Evolutionary conservation across 345 rosid species (phyloP).

Genomic region (Linum tenue): DNA sequence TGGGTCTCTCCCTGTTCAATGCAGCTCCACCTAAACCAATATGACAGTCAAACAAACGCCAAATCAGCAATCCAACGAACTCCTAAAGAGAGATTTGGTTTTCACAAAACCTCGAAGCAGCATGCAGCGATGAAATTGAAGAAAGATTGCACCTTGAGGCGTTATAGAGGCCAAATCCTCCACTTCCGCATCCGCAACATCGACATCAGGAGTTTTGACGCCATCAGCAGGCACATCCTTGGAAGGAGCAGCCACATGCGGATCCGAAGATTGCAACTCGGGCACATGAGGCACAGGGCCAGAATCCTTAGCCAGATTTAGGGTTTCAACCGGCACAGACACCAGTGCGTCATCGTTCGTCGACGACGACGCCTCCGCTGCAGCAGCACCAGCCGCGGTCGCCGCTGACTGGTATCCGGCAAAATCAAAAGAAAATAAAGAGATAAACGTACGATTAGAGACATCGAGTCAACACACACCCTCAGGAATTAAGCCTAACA

Average conservation of each 20-base stretch:
- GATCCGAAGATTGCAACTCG: conserved; percentile 67
- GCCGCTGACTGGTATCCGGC: conserved; percentile 29
- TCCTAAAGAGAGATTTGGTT: conserved; percentile 8
- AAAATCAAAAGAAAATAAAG: conserved; percentile 15
- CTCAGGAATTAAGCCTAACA: neutral
- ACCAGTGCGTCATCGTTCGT: conserved; percentile 33
- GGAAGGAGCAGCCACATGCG: conserved; percentile 30
- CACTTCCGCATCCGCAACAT: conserved; percentile 29
- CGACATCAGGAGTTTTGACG: conserved; percentile 40
- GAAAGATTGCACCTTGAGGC: conserved; percentile 37
- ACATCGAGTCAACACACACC: too few relatives aligned
- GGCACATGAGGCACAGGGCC: conserved; percentile 44
- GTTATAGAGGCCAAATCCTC: conserved; percentile 41
- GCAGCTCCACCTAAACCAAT: conserved; percentile 37
- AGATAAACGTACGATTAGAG: too few relatives aligned
- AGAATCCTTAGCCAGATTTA: conserved; percentile 39
- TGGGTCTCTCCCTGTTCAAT: conserved; percentile 34
- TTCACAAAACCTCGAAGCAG: neutral
- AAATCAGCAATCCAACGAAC: conserved; percentile 1
- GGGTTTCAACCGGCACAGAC: conserved; percentile 25
- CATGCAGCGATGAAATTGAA: conserved; percentile 9
- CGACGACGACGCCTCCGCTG: conserved; percentile 43
- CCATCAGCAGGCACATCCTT: conserved; percentile 31
- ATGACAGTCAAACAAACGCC: neutral
- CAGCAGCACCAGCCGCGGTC: conserved; percentile 7